Conservation (phyloP, 78 protist genomes). For the Cavenderia fasciculata region DNA sequence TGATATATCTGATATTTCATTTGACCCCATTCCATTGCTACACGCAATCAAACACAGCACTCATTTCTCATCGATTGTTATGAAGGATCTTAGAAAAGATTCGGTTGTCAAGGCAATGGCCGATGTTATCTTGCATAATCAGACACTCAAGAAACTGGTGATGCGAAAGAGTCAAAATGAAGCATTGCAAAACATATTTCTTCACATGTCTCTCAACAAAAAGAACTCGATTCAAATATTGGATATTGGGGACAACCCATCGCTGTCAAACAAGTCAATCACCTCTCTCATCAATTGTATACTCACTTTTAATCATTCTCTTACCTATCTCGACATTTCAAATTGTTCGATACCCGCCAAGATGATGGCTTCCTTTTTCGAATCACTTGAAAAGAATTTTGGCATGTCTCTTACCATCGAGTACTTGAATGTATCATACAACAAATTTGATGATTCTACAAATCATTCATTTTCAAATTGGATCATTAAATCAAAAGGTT, state of each 20-base stretch:
- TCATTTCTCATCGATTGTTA: slow-evolving; percentile 10
- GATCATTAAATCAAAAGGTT: slow-evolving; percentile 30
- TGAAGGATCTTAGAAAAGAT: slow-evolving; percentile 50
- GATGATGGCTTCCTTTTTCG: slow-evolving; percentile 25
- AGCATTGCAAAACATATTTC: slow-evolving; percentile 32
- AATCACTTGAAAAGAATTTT: slow-evolving; percentile 54
- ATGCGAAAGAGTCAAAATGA: slow-evolving; percentile 15
- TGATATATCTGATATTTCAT: slow-evolving; percentile 10
- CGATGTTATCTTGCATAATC: slow-evolving; percentile 34
- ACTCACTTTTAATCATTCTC: slow-evolving; percentile 24
- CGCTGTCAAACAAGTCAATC: slow-evolving; percentile 19
- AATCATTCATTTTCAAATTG: slow-evolving; percentile 42
- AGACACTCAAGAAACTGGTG: slow-evolving; percentile 20
- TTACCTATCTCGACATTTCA: slow-evolving; percentile 24
- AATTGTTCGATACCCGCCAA: slow-evolving; percentile 57
- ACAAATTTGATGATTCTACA: slow-evolving; percentile 33
- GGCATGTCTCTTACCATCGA: slow-evolving; percentile 72
- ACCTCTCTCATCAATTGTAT: slow-evolving; percentile 34
- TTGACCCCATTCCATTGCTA: slow-evolving; percentile 43
- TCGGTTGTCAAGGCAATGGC: slow-evolving; percentile 18
- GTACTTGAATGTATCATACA: slow-evolving; percentile 60
- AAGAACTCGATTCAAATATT: slow-evolving; percentile 54
- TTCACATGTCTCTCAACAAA: slow-evolving; percentile 43
- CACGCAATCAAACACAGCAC: slow-evolving; percentile 11
- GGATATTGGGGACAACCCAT: slow-evolving; percentile 45